Evolutionary conservation across 2,329 filamentous ascomycete species (phyloP), one percentile per base, ranked within the genome.

Genomic region (Endothia cerciana): DNA sequence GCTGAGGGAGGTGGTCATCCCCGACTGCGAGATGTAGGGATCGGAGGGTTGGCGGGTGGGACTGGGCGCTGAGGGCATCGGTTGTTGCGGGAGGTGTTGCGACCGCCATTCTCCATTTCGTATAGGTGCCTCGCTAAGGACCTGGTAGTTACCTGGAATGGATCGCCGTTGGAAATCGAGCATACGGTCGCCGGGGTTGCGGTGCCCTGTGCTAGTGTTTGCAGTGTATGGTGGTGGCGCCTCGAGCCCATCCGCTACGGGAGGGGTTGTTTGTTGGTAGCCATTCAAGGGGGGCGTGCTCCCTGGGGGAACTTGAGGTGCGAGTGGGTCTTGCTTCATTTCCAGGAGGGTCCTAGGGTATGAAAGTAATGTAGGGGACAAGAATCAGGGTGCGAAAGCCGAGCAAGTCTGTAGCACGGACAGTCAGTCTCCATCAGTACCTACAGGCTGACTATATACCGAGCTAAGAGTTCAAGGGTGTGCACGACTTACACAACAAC

Each of bases 221-320:
- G 60, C 8, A 25, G 56, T 64, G 66, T 66, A 68, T 10, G 64
- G 56, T 10, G 65, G 66, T 15, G 63, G 66, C n/a, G 56, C 36
- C 1, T 51, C 40, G 2, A 61, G 22, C 15, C 53, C 64, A 25
- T 58, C 40, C 6, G 22, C 47, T 15, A 7, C 11, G 2, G 47
- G 47, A 22, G 33, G 38, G 22, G 25, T 51, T 22, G 22, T 49
- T 15, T 63, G 64, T 2, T 63, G 56, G 40, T 66, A 38, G 8
- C 13, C 55, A 11, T 22, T 30, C 22, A 30, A n/a, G 3, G 22
- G 51, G 25, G 11, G 22, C 13, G 41, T 15, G 38, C 28, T 15
- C n/a, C 43, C 40, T 10, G 61, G 22, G 56, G 1, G 4, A 3
- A 2, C 3, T 15, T 49, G 53, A 7, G 30, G 30, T 45, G 33